phyloP scores from a whole-genome alignment of 345 rosid species.

The Citrus australasica region DNA sequence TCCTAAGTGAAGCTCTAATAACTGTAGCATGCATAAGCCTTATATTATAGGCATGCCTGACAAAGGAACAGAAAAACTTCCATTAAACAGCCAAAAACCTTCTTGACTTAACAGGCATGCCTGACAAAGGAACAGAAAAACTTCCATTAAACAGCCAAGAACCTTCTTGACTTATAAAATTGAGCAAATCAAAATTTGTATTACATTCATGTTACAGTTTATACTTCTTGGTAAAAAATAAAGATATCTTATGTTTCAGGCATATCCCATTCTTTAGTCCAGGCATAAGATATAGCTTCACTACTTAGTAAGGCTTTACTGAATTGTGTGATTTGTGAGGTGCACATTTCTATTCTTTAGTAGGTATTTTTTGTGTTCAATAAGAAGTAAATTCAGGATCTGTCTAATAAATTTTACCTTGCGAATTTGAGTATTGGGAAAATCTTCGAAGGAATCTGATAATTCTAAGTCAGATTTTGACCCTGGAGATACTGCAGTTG shows the following conservation, averaged over 20 bases:
- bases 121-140: not conserved
- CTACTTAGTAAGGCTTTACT: not conserved
- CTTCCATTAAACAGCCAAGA: not conserved
- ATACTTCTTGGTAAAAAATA: not conserved
- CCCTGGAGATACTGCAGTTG: constrained; percentile 29
- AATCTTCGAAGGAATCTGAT: constrained; percentile 66
- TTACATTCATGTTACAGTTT: not conserved
- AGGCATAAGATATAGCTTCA: not conserved
- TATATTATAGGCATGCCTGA: not conserved
- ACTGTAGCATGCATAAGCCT: not conserved
- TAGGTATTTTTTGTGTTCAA: not conserved
- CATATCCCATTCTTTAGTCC: not conserved
- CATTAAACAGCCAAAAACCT: not conserved
- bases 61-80: not conserved
- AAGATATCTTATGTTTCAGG: not conserved
- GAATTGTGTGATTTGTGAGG: not conserved
- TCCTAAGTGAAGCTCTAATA: not conserved
- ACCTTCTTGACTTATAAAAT: not conserved
- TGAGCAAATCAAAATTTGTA: not conserved
- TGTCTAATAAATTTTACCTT: constrained; percentile 54
- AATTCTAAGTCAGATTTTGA: constrained; percentile 41
- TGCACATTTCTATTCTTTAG: not conserved
- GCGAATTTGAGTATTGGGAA: constrained; percentile 94
- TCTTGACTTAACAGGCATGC: not conserved
- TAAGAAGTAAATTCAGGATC: not conserved